These are phyloP conservation scores for Hippophae gyantsensis DNA, from an alignment of 306 rosid genomes.

Conservation along the genomic window DNA sequence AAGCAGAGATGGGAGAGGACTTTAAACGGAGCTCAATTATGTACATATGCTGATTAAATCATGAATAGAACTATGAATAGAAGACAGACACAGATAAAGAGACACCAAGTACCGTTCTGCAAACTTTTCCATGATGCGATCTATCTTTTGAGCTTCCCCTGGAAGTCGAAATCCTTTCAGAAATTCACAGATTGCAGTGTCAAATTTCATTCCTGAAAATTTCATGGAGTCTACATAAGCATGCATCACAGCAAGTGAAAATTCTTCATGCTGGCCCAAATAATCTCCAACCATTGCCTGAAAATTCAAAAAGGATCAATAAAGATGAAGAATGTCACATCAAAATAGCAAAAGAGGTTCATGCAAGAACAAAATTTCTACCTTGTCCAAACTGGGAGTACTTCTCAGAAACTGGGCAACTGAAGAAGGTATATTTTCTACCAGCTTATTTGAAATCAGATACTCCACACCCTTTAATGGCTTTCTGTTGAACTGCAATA, in stretches of 20 bases:
- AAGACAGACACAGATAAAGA: slow-evolving; percentile 5
- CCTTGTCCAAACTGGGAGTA: slow-evolving; percentile 86
- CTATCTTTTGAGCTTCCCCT: slow-evolving; percentile 99
- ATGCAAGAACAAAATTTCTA: slow-evolving; percentile 26
- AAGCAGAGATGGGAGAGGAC: too few relatives aligned
- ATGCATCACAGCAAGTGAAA: slow-evolving; percentile 97
- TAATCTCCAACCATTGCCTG: slow-evolving; percentile 95
- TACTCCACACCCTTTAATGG: slow-evolving; percentile 78
- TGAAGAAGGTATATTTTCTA: slow-evolving; percentile 73
- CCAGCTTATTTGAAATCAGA: slow-evolving; percentile 77
- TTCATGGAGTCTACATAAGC: slow-evolving; percentile 89
- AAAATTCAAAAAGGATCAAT: slow-evolving; percentile 21
- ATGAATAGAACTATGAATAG: neutral
- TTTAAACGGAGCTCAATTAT: too few relatives aligned
- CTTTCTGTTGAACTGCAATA: slow-evolving; percentile 85
- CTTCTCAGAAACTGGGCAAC: slow-evolving; percentile 88
- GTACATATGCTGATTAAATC: too few relatives aligned
- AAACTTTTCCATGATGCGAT: slow-evolving; percentile 98
- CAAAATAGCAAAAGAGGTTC: slow-evolving; percentile 18
- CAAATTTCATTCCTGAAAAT: slow-evolving; percentile 87
- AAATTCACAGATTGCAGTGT: slow-evolving; percentile 88
- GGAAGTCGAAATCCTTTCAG: slow-evolving; percentile 97
- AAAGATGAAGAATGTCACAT: slow-evolving; percentile 2
- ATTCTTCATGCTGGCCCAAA: slow-evolving; percentile 98
- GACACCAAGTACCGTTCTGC: slow-evolving; percentile 65